Evolutionary conservation across 768 basidiomycete species (phyloP).

Genomic region (Exsudoporus frostii): DNA sequence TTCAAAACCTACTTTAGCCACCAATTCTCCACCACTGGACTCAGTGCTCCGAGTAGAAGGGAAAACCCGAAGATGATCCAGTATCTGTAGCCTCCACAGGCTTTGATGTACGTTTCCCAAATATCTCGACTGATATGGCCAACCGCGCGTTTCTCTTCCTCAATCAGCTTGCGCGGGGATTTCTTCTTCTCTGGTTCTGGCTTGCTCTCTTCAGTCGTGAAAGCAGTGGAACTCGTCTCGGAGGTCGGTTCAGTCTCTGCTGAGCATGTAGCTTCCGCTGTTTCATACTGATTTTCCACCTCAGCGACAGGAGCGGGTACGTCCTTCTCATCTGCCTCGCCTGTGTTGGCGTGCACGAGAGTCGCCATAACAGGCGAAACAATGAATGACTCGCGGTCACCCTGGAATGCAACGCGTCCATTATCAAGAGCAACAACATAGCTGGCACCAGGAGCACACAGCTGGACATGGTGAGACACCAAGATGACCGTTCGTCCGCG

Average conservation of each 20-base stretch:
- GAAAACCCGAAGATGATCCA: conserved; percentile 57
- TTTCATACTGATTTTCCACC: conserved; percentile 2
- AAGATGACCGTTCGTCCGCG: conserved; percentile 79
- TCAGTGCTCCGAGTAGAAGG: conserved; percentile 54
- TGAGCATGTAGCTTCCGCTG: conserved; percentile 21
- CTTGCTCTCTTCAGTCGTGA: conserved; percentile 34
- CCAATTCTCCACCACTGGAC: conserved; percentile 68
- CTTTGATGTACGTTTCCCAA: conserved; percentile 58
- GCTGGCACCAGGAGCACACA: conserved; percentile 74
- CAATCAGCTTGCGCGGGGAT: conserved; percentile 75
- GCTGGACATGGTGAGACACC: conserved; percentile 92
- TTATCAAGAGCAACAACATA: conserved; percentile 81
- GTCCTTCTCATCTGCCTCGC: conserved; percentile 44
- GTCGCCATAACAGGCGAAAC: conserved; percentile 62
- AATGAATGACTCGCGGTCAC: conserved; percentile 61
- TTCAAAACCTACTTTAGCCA: conserved; percentile 53
- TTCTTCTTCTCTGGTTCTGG: conserved; percentile 49
- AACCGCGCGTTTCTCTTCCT: conserved; percentile 77
- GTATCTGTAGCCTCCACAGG: conserved; percentile 48
- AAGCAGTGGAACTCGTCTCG: conserved; percentile 46
- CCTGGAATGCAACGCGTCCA: conserved; percentile 69
- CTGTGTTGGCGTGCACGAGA: conserved; percentile 56
- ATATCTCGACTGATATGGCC: conserved; percentile 66
- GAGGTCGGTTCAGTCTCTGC: conserved; percentile 26
- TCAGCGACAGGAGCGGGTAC: conserved; percentile 15